Evolutionary conservation across 2,329 filamentous ascomycete genomes (phyloP), one percentile per base, ranked within the genome.

Genomic region (Phialemonium atrogriseum): DNA sequence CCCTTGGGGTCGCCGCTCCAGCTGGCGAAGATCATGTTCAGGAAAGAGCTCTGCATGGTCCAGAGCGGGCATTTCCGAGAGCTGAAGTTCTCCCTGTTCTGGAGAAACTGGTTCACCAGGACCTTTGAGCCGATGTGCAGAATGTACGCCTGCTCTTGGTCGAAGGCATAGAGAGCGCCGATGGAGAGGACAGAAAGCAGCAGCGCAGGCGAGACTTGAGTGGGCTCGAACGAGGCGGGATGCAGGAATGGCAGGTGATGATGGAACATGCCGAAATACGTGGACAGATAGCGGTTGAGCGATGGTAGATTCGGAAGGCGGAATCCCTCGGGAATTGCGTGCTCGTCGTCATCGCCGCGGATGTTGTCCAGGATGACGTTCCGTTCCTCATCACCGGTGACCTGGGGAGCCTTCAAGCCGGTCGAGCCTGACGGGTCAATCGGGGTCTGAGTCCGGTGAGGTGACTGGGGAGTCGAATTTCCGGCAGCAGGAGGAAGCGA

Each of bases 21-120:
- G 67, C 88, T 96, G 34, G 91, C 87, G 56, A 98, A 96, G 44
- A 95, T 80, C 91, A 96, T 96, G 68, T 98, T 98, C 36, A 98
- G 68, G 33, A 98, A 66, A 4, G 88, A 94, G 55, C 85, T 86
- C 56, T 98, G 91, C 86, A 96, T 96, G 28, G 89, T 91, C 89
- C 91, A 96, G 10, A 98, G 62, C 4, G 91, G 91, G 50, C 89
- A 96, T 58, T 95, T 96, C 47, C 89, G 80, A 7, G 91, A 96
- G 66, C 89, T 94, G 58, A 96, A 96, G 60, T 94, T 94, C 57
- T 95, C 88, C 68, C 95, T 95, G 64, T 95, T 93, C 60, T 94
- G 87, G 40, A 98, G 60, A 58, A 96, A 96, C 55, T 95, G 86
- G 54, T 93, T 95, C 48, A 96, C 88, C 12, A 98, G 73, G 17